phyloP scores from a whole-genome alignment of 1,284 basidiomycete genomes.

The Coniferiporia sulphurascens region DNA sequence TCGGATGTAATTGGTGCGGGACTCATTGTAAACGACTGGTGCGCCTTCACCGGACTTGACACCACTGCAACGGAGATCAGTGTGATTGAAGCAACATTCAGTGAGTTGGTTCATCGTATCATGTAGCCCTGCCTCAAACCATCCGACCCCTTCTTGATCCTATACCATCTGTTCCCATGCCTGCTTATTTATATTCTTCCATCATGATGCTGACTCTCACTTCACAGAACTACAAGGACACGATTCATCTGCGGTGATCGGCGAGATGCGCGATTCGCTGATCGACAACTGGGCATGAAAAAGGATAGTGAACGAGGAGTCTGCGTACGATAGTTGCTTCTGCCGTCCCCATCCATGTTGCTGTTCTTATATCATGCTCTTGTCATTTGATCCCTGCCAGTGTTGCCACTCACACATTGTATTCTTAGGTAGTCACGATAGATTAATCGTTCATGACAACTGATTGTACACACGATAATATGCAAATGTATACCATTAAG shows the following conservation, averaged over 20 bases:
- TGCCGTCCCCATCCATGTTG: neutral
- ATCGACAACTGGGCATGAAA: constrained; percentile 90
- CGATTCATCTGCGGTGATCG: constrained; percentile 80
- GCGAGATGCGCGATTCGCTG: constrained; percentile 90
- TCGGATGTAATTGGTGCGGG: constrained; percentile 98
- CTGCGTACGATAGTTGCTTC: neutral
- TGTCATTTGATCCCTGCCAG: neutral
- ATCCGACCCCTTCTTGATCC: neutral
- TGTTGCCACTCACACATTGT: neutral
- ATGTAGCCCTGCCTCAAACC: neutral
- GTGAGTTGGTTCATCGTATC: constrained; percentile 49
- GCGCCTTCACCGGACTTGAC: constrained; percentile 93
- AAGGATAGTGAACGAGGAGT: neutral
- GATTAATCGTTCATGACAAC: neutral
- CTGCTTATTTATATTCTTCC: neutral
- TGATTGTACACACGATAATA: neutral
- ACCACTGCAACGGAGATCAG: constrained; percentile 98
- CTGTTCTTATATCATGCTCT: neutral
- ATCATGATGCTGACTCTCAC: constrained; percentile 1
- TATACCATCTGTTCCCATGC: neutral
- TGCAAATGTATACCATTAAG: neutral
- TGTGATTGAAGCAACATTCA: constrained; percentile 97
- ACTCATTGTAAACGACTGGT: constrained; percentile 98
- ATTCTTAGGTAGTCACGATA: neutral
- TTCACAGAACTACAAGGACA: constrained; percentile 84